These are phyloP conservation scores for Effrenium voratum DNA, from an alignment of 73 alveolate genomes.

Conservation along the genomic window DNA sequence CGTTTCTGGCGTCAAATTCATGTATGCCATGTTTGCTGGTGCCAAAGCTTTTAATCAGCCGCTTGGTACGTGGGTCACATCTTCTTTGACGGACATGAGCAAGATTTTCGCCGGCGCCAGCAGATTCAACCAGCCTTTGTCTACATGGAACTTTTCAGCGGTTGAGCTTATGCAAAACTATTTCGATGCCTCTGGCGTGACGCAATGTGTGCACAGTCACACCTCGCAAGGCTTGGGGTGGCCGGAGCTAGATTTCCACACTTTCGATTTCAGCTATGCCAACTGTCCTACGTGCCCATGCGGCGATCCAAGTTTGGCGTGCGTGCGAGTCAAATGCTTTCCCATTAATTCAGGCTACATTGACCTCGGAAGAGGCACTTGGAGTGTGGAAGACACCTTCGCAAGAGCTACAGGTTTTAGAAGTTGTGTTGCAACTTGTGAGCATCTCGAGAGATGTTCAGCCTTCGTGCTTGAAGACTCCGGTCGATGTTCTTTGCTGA, in stretches of 20 bases:
- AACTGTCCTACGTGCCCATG: not conserved
- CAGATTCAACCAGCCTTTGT: slow-evolving; percentile 16
- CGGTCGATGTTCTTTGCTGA: not conserved
- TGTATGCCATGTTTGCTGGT: not conserved
- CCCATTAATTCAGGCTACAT: slow-evolving; percentile 5
- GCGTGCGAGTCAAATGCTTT: not conserved
- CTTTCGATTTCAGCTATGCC: not conserved
- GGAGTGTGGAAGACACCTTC: not conserved
- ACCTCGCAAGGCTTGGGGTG: slow-evolving; percentile 12
- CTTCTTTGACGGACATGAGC: slow-evolving; percentile 29
- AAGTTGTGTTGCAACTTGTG: not conserved
- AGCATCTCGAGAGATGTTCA: not conserved
- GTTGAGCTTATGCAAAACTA: not conserved
- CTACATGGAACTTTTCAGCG: slow-evolving; percentile 31
- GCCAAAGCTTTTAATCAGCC: not conserved
- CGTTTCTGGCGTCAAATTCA: not conserved
- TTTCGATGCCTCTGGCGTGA: not conserved
- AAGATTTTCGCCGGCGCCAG: not conserved
- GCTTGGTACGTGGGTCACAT: slow-evolving; percentile 29
- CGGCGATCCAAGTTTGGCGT: not conserved
- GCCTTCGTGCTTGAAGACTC: slow-evolving; percentile 21
- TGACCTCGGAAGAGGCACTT: not conserved
- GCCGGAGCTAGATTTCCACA: not conserved
- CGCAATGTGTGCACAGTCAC: not conserved
- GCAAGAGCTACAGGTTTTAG: slow-evolving; percentile 5